These are phyloP conservation scores for Petasospora fabianii DNA, from an alignment of 1,139 yeast species.

Conservation along the genomic window DNA sequence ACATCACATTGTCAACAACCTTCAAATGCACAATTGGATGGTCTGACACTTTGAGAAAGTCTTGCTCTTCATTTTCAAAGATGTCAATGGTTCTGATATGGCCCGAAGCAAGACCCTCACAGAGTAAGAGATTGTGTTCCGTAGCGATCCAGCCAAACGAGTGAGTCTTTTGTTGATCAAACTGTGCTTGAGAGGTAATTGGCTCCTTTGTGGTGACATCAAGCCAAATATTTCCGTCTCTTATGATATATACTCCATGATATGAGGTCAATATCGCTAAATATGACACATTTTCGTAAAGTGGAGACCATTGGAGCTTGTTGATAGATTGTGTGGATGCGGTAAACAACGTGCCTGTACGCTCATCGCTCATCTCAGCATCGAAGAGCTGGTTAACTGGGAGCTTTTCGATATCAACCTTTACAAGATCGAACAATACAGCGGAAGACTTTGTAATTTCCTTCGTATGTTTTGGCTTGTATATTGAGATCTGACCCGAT, in stretches of 20 bases:
- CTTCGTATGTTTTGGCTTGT: conserved; percentile 24
- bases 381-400: conserved; percentile 13
- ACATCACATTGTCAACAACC: conserved; percentile 1
- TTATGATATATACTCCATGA: conserved; percentile 14
- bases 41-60: conserved; percentile 7
- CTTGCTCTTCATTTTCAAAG: background rate
- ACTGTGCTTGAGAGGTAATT: conserved; percentile 13
- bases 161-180: conserved; percentile 16
- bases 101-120: conserved; percentile 24
- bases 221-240: conserved; percentile 14
- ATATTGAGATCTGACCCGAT: conserved; percentile 16
- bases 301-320: conserved; percentile 23
- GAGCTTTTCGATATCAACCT: conserved; percentile 14
- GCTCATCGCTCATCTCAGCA: conserved; percentile 19
- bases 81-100: conserved; percentile 9
- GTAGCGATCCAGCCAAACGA: conserved; percentile 20
- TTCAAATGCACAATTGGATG: conserved; percentile 14
- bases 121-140: conserved; percentile 6
- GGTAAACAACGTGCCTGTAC: conserved; percentile 16
- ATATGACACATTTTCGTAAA: conserved; percentile 13
- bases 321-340: conserved; percentile 10
- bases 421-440: conserved; percentile 16
- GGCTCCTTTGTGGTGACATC: conserved; percentile 11
- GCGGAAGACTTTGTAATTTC: conserved; percentile 15
- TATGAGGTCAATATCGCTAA: conserved; percentile 22